phyloP scores from a whole-genome alignment of 1,139 yeast species.

The Zygosaccharomyces pseudobailii region DNA sequence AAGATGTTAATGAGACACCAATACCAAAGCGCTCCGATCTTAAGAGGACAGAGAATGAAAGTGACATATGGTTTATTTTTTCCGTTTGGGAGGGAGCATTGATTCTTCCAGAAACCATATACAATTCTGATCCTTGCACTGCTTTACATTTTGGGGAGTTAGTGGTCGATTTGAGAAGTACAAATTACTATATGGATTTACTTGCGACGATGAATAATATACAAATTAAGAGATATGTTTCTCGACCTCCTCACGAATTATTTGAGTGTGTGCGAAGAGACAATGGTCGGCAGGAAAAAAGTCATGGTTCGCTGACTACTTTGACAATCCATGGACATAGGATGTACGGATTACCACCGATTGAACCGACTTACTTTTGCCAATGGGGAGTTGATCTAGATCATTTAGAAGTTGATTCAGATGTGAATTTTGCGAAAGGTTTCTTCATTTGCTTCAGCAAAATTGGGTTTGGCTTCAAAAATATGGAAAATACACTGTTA shows the following conservation, averaged over 20 bases:
- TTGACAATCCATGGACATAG: conserved; percentile 77
- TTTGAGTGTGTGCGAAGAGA: conserved; percentile 35
- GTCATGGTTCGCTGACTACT: conserved; percentile 37
- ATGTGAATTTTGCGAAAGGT: conserved; percentile 45
- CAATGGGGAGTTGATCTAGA: conserved; percentile 84
- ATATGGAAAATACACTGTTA: conserved; percentile 68
- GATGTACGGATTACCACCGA: conserved; percentile 88
- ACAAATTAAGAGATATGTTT: conserved; percentile 26
- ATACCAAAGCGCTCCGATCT: conserved; percentile 30
- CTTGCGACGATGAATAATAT: conserved; percentile 39
- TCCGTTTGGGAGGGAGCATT: conserved; percentile 66
- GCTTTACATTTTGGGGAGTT: conserved; percentile 61
- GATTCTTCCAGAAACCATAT: conserved; percentile 67
- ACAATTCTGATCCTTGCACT: conserved; percentile 58
- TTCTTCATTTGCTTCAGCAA: conserved; percentile 43
- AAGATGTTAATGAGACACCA: background rate
- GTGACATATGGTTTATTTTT: conserved; percentile 70
- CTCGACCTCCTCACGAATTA: conserved; percentile 52
- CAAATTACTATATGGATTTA: conserved; percentile 89
- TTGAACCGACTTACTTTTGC: conserved; percentile 81
- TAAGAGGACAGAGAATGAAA: conserved; percentile 60
- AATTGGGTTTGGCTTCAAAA: conserved; percentile 60
- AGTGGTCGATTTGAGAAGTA: conserved; percentile 75
- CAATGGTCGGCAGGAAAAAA: conserved; percentile 12
- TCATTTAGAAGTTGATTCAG: conserved; percentile 49